These are phyloP conservation scores for Forsythia suspensa DNA, from an alignment of 257 asterid genomes.

Conservation along the genomic window DNA sequence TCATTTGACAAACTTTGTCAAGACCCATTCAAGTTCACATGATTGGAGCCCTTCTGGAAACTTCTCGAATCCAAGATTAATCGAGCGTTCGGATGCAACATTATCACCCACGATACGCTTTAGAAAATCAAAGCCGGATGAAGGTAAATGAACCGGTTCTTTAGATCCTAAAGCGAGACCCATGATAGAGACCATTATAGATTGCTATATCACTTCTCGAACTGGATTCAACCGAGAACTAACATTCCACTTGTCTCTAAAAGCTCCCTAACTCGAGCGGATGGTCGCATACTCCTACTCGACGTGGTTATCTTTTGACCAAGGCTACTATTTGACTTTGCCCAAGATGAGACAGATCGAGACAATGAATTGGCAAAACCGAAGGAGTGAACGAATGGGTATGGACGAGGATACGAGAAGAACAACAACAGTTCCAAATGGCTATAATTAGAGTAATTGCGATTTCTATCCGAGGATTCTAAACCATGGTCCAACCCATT, in stretches of 20 bases:
- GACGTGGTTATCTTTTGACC: constrained; percentile 49
- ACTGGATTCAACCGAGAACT: constrained; percentile 35
- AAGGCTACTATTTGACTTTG: too few species aligned
- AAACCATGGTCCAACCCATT: constrained; percentile 35
- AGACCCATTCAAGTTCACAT: constrained; percentile 63
- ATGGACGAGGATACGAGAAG: too few species aligned
- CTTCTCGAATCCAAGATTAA: constrained; percentile 37
- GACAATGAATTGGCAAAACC: too few species aligned
- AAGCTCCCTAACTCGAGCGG: constrained; percentile 37
- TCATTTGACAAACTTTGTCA: constrained; percentile 39
- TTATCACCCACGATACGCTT: constrained; percentile 33
- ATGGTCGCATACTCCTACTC: constrained; percentile 36
- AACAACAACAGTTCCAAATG: too few species aligned
- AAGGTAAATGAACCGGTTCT: constrained; percentile 37
- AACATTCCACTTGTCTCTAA: constrained; percentile 53
- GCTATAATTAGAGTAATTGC: too few species aligned
- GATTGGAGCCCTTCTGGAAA: constrained; percentile 28
- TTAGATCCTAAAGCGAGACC: constrained; percentile 59
- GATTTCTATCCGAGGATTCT: too few species aligned
- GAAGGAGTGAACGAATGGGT: too few species aligned
- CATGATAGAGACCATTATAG: constrained; percentile 54
- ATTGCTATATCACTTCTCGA: constrained; percentile 25
- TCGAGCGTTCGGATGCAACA: constrained; percentile 29
- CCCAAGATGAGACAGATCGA: too few species aligned
- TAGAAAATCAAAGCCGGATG: constrained; percentile 35